A percentile compares a stretch with the other conserved stretches of the same genome.
Conservation (phyloP, 2,329 filamentous ascomycete genomes). For the Diaporthe ilicicola region DNA sequence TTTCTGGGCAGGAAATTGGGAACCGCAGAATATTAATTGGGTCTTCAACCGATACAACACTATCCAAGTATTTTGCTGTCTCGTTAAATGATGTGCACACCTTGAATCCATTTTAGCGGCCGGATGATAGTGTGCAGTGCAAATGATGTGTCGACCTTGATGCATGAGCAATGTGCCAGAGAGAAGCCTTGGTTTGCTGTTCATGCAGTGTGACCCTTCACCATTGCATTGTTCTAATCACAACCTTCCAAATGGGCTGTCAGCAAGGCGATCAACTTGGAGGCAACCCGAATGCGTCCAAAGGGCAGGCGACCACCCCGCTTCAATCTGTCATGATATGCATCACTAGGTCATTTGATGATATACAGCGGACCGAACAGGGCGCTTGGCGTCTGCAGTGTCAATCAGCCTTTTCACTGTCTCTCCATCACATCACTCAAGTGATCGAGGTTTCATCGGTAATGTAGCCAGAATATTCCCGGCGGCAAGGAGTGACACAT, state of each 20-base stretch:
- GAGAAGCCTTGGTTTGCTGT: background rate
- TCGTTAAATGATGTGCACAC: background rate
- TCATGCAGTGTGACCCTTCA: background rate
- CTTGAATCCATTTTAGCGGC: background rate
- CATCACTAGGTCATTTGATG: slow-evolving; percentile 14
- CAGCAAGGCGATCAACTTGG: background rate
- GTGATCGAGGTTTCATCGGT: background rate
- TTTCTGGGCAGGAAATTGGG: background rate
- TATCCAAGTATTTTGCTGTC: background rate
- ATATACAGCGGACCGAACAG: background rate
- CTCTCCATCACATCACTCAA: background rate
- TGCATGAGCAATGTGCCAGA: background rate
- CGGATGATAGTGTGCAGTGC: background rate
- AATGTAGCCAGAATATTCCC: background rate
- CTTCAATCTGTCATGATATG: background rate
- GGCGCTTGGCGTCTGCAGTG: background rate
- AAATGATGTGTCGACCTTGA: background rate
- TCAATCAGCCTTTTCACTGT: too few species aligned
- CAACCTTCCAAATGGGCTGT: background rate
- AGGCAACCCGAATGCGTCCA: background rate
- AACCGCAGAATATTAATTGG: too few species aligned
- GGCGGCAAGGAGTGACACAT: background rate
- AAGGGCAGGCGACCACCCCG: background rate
- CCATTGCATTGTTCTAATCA: background rate
- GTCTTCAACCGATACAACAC: background rate